Conservation (phyloP, 1,139 yeast species). For the Protomyces pachydermus region DNA sequence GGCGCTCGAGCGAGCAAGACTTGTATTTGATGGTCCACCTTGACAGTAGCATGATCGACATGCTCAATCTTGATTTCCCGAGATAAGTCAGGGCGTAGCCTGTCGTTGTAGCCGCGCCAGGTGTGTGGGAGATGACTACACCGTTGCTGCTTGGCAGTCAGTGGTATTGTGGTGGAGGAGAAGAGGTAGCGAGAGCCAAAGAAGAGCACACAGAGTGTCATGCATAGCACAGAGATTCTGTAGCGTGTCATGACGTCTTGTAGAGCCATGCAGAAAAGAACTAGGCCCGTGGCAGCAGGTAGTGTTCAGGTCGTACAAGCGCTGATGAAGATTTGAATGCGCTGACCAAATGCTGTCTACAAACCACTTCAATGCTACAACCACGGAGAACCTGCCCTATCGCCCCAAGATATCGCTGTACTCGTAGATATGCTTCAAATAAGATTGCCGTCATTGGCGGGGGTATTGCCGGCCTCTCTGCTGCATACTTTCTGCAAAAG, state of each 20-base stretch:
- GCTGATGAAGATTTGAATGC: too few relatives aligned
- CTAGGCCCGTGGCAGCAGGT: neutral
- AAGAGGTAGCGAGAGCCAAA: neutral
- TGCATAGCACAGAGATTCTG: neutral
- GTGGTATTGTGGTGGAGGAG: neutral
- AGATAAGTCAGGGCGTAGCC: constrained; percentile 1
- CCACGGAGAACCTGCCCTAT: neutral
- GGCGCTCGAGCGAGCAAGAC: constrained; percentile 12
- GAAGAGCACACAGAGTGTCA: neutral
- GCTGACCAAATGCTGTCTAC: too few relatives aligned
- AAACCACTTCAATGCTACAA: neutral
- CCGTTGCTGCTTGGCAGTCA: constrained; percentile 8
- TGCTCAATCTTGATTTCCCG: constrained; percentile 7
- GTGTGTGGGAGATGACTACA: neutral
- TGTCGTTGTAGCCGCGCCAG: constrained; percentile 24
- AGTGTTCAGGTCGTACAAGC: neutral
- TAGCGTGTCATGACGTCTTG: neutral
- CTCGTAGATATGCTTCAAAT: neutral
- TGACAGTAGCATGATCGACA: constrained; percentile 9
- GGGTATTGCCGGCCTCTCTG: constrained; percentile 80
- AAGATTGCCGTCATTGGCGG: constrained; percentile 49
- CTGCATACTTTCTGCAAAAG: constrained; percentile 64
- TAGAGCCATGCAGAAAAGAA: neutral
- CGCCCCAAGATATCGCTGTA: neutral
- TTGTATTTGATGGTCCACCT: constrained; percentile 12